Conservation (phyloP, 805 yeast genomes). For the Starmerella riodocensis region DNA sequence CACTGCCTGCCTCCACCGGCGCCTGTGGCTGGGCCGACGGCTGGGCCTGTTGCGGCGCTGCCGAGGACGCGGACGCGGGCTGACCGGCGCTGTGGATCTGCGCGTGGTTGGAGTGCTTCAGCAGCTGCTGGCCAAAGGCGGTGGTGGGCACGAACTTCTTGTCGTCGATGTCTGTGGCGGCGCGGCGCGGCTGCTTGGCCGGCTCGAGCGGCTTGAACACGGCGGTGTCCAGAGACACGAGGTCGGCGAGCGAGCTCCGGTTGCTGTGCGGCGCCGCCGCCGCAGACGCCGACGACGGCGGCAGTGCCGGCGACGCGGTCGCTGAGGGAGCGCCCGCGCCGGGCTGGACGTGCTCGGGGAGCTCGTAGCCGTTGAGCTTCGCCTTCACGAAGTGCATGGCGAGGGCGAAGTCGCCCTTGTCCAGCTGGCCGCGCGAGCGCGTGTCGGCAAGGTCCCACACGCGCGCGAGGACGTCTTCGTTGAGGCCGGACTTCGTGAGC, state of each 20-base stretch:
- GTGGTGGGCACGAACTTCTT: slow-evolving; percentile 64
- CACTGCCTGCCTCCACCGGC: not conserved
- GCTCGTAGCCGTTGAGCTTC: slow-evolving; percentile 57
- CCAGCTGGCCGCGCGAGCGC: slow-evolving; percentile 70
- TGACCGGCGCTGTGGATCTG: not conserved
- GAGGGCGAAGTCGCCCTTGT: slow-evolving; percentile 72
- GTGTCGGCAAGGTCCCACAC: slow-evolving; percentile 94
- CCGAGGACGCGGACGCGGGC: not conserved
- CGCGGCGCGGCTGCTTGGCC: slow-evolving; percentile 5
- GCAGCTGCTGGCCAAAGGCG: slow-evolving; percentile 65
- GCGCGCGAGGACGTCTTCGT: slow-evolving; percentile 71
- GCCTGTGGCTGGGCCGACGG: not conserved
- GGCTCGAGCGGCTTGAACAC: slow-evolving; percentile 20
- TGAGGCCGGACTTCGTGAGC: slow-evolving; percentile 72
- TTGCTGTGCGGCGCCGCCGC: not conserved
- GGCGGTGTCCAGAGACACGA: slow-evolving; percentile 22
- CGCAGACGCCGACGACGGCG: not conserved
- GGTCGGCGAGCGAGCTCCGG: slow-evolving; percentile 23
- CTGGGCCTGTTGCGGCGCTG: not conserved
- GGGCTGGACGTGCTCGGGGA: slow-evolving; percentile 43
- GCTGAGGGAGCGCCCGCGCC: slow-evolving; percentile 14
- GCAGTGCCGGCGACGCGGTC: not conserved
- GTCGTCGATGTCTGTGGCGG: slow-evolving; percentile 8
- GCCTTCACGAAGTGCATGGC: slow-evolving; percentile 89
- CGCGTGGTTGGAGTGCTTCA: slow-evolving; percentile 31